Percentiles rank a stretch among this genome's conserved stretches.
Conservation (phyloP, 306 rosid species). For the Dryas alaskensis region DNA sequence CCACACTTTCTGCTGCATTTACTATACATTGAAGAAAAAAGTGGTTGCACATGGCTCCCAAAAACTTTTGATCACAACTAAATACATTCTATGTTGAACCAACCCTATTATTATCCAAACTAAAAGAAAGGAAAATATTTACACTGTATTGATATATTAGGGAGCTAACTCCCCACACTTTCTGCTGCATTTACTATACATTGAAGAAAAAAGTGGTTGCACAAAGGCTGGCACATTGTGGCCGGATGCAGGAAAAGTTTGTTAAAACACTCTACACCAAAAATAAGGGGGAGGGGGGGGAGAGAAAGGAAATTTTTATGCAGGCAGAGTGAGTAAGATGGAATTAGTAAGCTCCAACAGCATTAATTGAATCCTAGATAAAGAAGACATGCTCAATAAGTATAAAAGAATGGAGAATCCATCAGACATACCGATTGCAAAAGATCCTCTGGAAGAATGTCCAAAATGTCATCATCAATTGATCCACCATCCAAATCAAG, state of each 20-base stretch:
- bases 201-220: too few species aligned
- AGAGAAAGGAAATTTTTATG: too few species aligned
- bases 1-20: too few species aligned
- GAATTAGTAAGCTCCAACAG: neutral
- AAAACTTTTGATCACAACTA: neutral
- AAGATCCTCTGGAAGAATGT: slow-evolving; percentile 56
- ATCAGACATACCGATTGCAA: slow-evolving; percentile 62
- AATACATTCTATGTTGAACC: neutral
- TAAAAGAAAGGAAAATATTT: neutral
- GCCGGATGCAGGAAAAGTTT: neutral
- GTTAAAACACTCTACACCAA: neutral
- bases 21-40: too few species aligned
- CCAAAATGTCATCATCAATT: slow-evolving; percentile 37
- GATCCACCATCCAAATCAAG: slow-evolving; percentile 25
- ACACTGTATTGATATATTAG: neutral
- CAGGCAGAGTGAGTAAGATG: neutral
- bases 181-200: too few species aligned
- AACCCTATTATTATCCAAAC: neutral
- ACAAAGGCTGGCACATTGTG: neutral
- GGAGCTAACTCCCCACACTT: too few species aligned
- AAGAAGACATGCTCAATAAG: neutral
- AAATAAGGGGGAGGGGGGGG: neutral
- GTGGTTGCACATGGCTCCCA: neutral
- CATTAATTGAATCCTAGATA: neutral
- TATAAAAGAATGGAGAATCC: neutral